phyloP scores from a whole-genome alignment of 441 rosid species.

The Aquilaria agallochum region DNA sequence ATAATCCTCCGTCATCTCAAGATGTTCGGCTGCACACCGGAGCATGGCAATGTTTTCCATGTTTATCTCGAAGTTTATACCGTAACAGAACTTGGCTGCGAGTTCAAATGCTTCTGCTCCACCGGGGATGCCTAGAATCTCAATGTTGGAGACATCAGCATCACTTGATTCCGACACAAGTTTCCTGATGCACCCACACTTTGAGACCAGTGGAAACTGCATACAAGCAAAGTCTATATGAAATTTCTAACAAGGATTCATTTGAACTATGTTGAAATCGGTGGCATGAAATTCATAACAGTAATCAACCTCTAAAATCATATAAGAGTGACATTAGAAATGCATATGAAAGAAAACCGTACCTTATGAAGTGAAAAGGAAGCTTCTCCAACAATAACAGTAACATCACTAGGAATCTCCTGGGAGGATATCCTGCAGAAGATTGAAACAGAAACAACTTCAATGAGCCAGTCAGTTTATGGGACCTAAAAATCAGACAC shows the following conservation, averaged over 20 bases:
- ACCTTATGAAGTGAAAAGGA: constrained; percentile 89
- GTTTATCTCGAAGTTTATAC: constrained; percentile 66
- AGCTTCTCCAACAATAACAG: constrained; percentile 63
- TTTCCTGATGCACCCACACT: constrained; percentile 55
- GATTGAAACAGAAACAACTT: constrained; percentile 1
- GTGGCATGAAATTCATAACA: no score
- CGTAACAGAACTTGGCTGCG: constrained; percentile 72
- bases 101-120: constrained; percentile 63
- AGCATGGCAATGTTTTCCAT: constrained; percentile 55
- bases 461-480: background rate
- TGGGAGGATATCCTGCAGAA: constrained; percentile 88
- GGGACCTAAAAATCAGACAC: background rate
- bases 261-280: no score
- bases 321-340: background rate
- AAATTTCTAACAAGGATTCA: no score
- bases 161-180: constrained; percentile 45
- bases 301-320: no score
- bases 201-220: constrained; percentile 64
- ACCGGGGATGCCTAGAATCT: constrained; percentile 49
- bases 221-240: constrained; percentile 3
- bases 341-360: background rate
- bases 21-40: constrained; percentile 63
- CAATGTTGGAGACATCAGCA: constrained; percentile 39
- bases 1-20: constrained; percentile 68
- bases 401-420: constrained; percentile 91